Base-by-base conservation (phyloP, 2,329 filamentous ascomycete species). In the Trichoderma breve region DNA sequence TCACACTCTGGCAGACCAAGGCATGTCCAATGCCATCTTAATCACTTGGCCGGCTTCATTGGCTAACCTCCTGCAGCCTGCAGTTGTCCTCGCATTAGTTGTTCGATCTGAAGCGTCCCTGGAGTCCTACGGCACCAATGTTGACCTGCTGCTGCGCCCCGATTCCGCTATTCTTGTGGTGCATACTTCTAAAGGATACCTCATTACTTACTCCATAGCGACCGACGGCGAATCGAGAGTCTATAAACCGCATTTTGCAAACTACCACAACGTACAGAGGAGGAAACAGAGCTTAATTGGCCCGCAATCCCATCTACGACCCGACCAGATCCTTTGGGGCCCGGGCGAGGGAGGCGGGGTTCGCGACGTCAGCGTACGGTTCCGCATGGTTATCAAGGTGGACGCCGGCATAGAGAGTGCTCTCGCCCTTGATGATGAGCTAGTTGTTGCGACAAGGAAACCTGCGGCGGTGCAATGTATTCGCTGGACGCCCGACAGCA, bases 1-100 rank as follows among this genome's bases (percentile, higher is more conserved):
- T 99, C 80, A 94, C 93, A n/a, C 87, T 99, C 75, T 99, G 96
- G 96, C 96, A 99, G 83, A 95, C 93, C 70, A 95, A 95, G 88
- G 94, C 94, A 86, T 73, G 72, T 53, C n/a, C 55, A 14, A 21
- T 58, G 28, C 9, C 55, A 24, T 24, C 47, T 24, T 6, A 32
- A 51, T 32, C 53, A 30, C 53, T 55, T 53, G 3, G 26, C 64
- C 14, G 8, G 53, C 32, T 28, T n/a, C 34, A 57, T 47, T 58
- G 34, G 21, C 67, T 70, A 53, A 70, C 14, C 14, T 24, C 18
- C 26, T 58, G 26, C 72, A 97, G 92, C 96, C 96, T 63, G 95
- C 94, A 69, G 94, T 95, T 28, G 90, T 98, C 34, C 88, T 98
- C 68, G 94, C 94, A 73, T 89, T 94, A 30, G 91, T 98, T 62